Evolutionary conservation across 192 early-diverging fungal genomes (phyloP).

Genomic region (Diversispora epigaea): DNA sequence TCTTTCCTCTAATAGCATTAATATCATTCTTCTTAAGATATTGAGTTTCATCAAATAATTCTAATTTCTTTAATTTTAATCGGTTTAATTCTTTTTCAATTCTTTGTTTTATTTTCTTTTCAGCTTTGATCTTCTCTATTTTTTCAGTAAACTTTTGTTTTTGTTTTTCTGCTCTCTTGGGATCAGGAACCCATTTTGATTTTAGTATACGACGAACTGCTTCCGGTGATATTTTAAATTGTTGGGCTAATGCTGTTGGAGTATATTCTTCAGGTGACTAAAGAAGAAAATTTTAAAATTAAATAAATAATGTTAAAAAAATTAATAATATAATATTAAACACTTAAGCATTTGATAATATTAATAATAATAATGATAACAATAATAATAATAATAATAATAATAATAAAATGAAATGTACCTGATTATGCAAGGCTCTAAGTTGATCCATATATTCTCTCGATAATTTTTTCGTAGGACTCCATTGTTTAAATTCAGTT

Average conservation of each 20-base stretch:
- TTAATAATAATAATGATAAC: too few species aligned
- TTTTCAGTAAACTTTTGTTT: neutral
- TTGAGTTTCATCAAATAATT: too few species aligned
- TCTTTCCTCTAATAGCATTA: too few species aligned
- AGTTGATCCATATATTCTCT: constrained; percentile 12
- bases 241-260: neutral
- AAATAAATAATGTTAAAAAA: neutral
- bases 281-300: neutral
- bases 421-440: neutral
- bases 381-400: neutral
- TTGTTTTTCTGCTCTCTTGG: neutral
- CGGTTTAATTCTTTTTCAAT: too few species aligned
- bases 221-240: constrained; percentile 18
- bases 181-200: neutral
- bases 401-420: neutral
- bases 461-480: constrained; percentile 5
- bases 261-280: constrained; percentile 15
- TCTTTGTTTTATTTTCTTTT: neutral
- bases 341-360: neutral
- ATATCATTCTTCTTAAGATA: too few species aligned
- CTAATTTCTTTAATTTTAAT: too few species aligned
- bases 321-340: too few species aligned
- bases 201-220: constrained; percentile 12
- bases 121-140: neutral
- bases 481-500: constrained; percentile 12